Evolutionary conservation across 2,329 filamentous ascomycete species (phyloP), one percentile per base, ranked within the genome.

Genomic region (Pyricularia grisea): DNA sequence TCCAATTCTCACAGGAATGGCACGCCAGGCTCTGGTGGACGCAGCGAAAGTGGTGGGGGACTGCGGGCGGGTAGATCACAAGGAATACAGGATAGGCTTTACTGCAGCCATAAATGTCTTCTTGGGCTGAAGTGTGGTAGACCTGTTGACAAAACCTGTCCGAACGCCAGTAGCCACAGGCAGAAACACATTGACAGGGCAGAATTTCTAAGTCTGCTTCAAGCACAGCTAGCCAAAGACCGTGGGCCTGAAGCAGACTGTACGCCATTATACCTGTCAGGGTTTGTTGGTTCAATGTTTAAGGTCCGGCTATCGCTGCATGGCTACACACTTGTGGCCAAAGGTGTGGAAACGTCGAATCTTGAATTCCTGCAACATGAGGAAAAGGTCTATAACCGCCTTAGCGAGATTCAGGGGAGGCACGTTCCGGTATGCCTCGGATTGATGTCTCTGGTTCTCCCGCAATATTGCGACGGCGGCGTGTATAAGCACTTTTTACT

Each of bases 321-420:
- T 42, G 75, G 78, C 63, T 81, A 81, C 66, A 80, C 76, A 60
- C 72, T 81, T 25, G 74, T 81, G 2, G 78, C 78, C n/a, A 81
- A 82, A 71, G 79, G 77, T 4, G 73, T 81, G 17, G 74, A 80
- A 71, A 50, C 27, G 0, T 10, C 67, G 6, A 66, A 78, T 66
- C 33, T 69, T 1, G 28, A 3, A 5, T 67, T 67, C 80, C 67
- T 72, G 60, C n/a, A 70, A 50, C 36, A 71, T 10, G 71, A 72
- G 65, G 68, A 68, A 3, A 67, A 67, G 20, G 50, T 71, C 7
- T 72, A 71, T 68, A 20, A 68, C 27, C 55, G n/a, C 33, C 66
- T 68, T 9, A 65, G 63, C 63, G 7, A 68, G 11, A 42, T 71
- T 27, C 68, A 71, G 68, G 70, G 70, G 30, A 64, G 28, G 68